Conservation (phyloP, 371 early-diverging fungal species). For the Mucor indicus region DNA sequence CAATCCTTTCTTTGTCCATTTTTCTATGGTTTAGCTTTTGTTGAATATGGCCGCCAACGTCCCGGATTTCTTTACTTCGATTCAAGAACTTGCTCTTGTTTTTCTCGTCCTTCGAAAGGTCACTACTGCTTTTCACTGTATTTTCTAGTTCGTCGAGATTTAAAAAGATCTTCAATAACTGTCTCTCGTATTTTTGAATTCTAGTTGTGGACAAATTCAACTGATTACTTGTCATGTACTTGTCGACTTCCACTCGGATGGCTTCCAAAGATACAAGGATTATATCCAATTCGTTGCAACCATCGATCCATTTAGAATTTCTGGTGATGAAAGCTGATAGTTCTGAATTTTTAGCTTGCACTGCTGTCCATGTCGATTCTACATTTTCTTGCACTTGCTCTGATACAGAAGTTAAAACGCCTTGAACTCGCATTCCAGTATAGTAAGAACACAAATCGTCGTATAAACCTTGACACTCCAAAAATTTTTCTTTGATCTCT, state of each 20-base stretch:
- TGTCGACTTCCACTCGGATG: conserved; percentile 12
- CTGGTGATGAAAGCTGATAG: conserved; percentile 16
- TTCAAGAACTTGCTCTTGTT: conserved; percentile 19
- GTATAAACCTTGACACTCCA: conserved; percentile 38
- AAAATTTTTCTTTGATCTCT: conserved; percentile 23
- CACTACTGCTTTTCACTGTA: conserved; percentile 13
- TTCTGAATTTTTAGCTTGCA: conserved; percentile 6
- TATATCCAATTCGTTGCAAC: conserved; percentile 17
- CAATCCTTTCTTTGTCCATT: conserved; percentile 24
- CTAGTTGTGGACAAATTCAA: conserved; percentile 2
- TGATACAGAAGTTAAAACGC: conserved; percentile 14
- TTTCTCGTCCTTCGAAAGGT: conserved; percentile 13
- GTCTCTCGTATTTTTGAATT: conserved; percentile 14
- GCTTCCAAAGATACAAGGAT: conserved; percentile 9
- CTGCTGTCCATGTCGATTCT: conserved; percentile 14
- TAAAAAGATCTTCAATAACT: conserved; percentile 7
- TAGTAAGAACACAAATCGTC: conserved; percentile 42
- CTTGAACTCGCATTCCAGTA: conserved; percentile 27
- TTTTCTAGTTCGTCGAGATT: conserved; percentile 19
- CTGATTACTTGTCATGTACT: background rate
- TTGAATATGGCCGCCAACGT: conserved; percentile 3
- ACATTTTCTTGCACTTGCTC: conserved; percentile 22
- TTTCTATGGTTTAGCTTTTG: conserved; percentile 16
- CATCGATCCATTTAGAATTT: conserved; percentile 22
- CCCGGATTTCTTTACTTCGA: conserved; percentile 7